A percentile compares a stretch with the other conserved stretches of the same genome.
These are phyloP conservation scores for Paulownia fortunei DNA, from an alignment of 257 asterid genomes.

Conservation along the genomic window DNA sequence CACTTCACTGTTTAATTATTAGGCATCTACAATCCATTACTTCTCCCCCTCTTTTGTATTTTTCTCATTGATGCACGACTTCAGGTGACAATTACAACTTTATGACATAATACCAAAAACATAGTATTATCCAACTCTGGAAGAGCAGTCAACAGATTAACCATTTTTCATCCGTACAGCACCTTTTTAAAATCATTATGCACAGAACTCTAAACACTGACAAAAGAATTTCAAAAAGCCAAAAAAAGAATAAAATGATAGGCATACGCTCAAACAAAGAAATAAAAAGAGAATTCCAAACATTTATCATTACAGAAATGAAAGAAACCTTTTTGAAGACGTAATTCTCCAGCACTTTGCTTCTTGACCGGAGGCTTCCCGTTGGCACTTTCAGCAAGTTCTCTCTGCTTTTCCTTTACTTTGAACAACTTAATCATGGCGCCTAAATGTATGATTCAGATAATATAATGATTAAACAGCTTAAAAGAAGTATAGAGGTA, in stretches of 20 bases:
- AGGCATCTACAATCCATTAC: neutral
- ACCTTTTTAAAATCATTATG: neutral
- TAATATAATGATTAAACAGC: neutral
- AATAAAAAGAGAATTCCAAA: neutral
- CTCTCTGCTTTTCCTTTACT: slow-evolving; percentile 93
- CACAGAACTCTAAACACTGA: neutral
- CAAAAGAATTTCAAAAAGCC: neutral
- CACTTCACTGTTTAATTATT: neutral
- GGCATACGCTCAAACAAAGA: neutral
- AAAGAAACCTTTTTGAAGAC: slow-evolving; percentile 71
- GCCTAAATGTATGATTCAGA: slow-evolving; percentile 42
- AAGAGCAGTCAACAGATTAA: slow-evolving; percentile 18
- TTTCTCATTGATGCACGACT: slow-evolving; percentile 3
- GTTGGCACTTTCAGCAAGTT: slow-evolving; percentile 85
- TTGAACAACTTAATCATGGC: slow-evolving; percentile 91
- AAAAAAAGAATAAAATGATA: neutral
- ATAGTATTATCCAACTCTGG: neutral
- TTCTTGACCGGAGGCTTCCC: slow-evolving; percentile 87
- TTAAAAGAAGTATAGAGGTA: neutral
- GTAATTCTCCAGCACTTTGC: slow-evolving; percentile 96
- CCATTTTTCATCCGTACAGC: neutral
- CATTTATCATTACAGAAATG: slow-evolving; percentile 7
- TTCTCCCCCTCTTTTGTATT: neutral
- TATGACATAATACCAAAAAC: neutral
- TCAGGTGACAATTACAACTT: slow-evolving; percentile 14